phyloP scores from a whole-genome alignment of 225 moss, liverwort and hornwort species.

The Neckera pumila region DNA sequence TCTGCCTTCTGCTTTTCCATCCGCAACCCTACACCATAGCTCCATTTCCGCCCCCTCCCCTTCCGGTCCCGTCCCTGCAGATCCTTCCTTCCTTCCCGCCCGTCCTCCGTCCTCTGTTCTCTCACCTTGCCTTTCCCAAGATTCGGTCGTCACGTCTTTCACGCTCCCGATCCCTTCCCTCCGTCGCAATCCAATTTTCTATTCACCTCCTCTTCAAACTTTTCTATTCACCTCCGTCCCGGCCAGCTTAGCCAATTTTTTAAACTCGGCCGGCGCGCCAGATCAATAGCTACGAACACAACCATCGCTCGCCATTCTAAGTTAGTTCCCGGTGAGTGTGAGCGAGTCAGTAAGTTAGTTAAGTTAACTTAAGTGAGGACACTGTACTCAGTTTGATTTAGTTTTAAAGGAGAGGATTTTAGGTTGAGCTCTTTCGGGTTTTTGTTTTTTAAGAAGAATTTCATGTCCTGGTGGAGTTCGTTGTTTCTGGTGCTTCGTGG shows the following conservation, averaged over 20 bases:
- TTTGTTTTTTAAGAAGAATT: neutral
- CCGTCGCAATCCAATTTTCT: neutral
- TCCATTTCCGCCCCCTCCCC: neutral
- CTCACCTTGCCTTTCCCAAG: neutral
- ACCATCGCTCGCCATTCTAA: neutral
- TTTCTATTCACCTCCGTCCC: neutral
- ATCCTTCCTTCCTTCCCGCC: conserved; percentile 3
- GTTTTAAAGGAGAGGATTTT: neutral
- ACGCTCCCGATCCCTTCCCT: neutral
- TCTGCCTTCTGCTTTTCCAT: neutral
- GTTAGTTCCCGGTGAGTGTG: neutral
- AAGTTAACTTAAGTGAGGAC: neutral
- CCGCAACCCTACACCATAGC: neutral
- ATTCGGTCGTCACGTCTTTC: neutral
- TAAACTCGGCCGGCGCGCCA: conserved; percentile 10
- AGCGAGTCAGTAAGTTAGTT: neutral
- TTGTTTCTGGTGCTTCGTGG: neutral
- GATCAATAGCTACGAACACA: neutral
- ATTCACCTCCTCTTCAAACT: neutral
- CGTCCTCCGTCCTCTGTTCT: neutral
- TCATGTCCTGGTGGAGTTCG: neutral
- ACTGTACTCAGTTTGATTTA: neutral
- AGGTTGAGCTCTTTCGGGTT: neutral
- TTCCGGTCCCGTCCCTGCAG: neutral
- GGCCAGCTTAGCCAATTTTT: neutral